These are phyloP conservation scores for Chaetomium cochliodes DNA, from an alignment of 495 filamentous ascomycete species.

Conservation along the genomic window DNA sequence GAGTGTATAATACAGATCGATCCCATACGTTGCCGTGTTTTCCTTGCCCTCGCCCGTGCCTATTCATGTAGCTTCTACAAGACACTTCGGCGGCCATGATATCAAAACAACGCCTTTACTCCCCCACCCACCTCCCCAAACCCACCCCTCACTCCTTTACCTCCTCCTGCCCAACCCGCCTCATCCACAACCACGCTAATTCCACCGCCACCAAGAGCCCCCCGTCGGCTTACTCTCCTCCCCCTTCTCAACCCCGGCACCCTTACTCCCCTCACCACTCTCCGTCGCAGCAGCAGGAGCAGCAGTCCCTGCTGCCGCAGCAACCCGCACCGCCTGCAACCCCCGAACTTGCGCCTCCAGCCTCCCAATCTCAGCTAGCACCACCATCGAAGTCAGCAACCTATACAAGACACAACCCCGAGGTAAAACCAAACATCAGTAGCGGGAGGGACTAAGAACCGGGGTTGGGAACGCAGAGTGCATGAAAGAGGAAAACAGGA, in stretches of 20 bases:
- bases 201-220: constrained; percentile 17
- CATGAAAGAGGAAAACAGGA: not conserved
- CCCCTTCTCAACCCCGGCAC: not conserved
- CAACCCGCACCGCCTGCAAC: constrained; percentile 14
- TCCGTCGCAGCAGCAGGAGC: not conserved
- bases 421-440: too few species aligned
- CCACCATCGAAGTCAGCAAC: not conserved
- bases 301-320: not conserved
- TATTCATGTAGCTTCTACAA: not conserved
- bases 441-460: too few species aligned
- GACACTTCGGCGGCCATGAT: too few species aligned
- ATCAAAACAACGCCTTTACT: not conserved
- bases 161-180: too few species aligned
- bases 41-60: not conserved
- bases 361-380: constrained; percentile 23
- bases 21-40: not conserved
- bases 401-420: too few species aligned
- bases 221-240: not conserved
- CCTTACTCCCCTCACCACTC: not conserved
- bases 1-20: constrained; percentile 4
- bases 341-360: constrained; percentile 29
- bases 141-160: too few species aligned
- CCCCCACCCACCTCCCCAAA: not conserved
- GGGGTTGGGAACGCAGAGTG: too few species aligned
- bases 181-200: not conserved